These are phyloP conservation scores for Terana coerulea DNA, from an alignment of 768 basidiomycete species.

Conservation along the genomic window DNA sequence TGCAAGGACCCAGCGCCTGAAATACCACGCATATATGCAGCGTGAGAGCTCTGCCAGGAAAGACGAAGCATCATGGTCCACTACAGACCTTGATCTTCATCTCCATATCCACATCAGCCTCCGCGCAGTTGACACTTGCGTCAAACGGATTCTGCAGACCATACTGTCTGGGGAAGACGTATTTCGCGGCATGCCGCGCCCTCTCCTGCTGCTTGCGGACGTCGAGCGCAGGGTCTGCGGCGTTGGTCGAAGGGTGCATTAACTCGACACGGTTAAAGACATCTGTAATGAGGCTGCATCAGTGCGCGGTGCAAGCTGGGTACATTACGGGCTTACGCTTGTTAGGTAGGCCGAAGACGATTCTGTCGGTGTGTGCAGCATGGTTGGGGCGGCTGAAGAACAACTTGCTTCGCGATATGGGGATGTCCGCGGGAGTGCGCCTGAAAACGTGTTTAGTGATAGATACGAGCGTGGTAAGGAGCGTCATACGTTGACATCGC, in stretches of 20 bases:
- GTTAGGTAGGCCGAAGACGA: constrained; percentile 63
- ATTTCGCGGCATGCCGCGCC: constrained; percentile 68
- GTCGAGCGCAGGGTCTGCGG: constrained; percentile 27
- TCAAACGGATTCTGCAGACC: constrained; percentile 59
- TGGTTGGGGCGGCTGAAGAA: constrained; percentile 65
- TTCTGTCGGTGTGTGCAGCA: constrained; percentile 43
- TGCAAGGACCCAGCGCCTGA: constrained; percentile 38
- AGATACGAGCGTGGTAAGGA: too few species aligned
- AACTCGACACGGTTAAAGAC: constrained; percentile 56
- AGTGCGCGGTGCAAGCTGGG: not conserved
- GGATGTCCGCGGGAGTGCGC: constrained; percentile 46
- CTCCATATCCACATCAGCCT: constrained; percentile 58
- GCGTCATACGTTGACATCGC: too few species aligned
- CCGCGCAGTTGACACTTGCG: constrained; percentile 20
- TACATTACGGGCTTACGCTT: constrained; percentile 45
- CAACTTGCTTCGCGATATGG: constrained; percentile 50
- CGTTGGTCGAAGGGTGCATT: constrained; percentile 28
- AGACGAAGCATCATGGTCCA: not conserved
- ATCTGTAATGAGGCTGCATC: constrained; percentile 39
- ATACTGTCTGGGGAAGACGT: constrained; percentile 83
- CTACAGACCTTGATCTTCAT: constrained; percentile 59
- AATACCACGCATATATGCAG: constrained; percentile 24
- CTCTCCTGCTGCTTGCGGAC: constrained; percentile 42
- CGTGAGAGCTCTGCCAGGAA: constrained; percentile 2
- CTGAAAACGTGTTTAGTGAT: constrained; percentile 30